Percentiles rank a stretch among this genome's conserved stretches.
Conservation (phyloP, 139 green algal genomes). For the Chlamydomonas sphaeroides region DNA sequence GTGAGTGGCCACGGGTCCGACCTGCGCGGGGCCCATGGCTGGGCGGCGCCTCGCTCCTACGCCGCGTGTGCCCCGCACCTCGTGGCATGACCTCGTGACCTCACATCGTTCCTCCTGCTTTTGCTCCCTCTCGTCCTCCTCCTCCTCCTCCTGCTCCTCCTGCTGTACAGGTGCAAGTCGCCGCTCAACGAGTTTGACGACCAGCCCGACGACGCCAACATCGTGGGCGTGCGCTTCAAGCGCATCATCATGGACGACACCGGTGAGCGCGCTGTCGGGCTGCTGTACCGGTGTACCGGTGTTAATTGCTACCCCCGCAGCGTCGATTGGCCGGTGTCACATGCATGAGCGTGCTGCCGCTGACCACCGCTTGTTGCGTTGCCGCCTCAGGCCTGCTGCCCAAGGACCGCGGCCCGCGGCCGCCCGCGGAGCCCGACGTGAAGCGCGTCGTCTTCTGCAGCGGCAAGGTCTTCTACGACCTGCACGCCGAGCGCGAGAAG, state of each 20-base stretch:
- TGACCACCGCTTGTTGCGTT: too few relatives aligned
- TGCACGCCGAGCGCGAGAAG: constrained; percentile 87
- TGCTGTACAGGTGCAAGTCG: constrained; percentile 84
- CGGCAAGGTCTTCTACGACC: constrained; percentile 99
- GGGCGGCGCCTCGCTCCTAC: too few relatives aligned
- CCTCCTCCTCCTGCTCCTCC: too few relatives aligned
- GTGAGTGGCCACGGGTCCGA: too few relatives aligned
- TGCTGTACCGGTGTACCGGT: constrained; percentile 3
- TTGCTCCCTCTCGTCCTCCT: too few relatives aligned
- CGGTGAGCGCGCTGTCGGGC: constrained; percentile 32
- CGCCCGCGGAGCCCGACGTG: constrained; percentile 69
- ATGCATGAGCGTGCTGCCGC: too few relatives aligned
- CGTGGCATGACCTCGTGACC: too few relatives aligned
- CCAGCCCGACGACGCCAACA: constrained; percentile 78
- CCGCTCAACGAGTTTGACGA: constrained; percentile 94
- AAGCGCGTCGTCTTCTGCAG: constrained; percentile 92
- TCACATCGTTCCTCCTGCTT: too few relatives aligned
- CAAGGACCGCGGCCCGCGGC: constrained; percentile 69
- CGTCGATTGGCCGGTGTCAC: too few relatives aligned
- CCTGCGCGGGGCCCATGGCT: too few relatives aligned
- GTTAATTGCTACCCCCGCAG: too few relatives aligned
- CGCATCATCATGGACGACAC: constrained; percentile 97
- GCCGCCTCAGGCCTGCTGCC: constrained; percentile 64
- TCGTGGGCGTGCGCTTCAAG: constrained; percentile 96
- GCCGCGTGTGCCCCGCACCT: too few relatives aligned